Evolutionary conservation across 768 basidiomycete species (phyloP).

Genomic region (Suillus subluteus): DNA sequence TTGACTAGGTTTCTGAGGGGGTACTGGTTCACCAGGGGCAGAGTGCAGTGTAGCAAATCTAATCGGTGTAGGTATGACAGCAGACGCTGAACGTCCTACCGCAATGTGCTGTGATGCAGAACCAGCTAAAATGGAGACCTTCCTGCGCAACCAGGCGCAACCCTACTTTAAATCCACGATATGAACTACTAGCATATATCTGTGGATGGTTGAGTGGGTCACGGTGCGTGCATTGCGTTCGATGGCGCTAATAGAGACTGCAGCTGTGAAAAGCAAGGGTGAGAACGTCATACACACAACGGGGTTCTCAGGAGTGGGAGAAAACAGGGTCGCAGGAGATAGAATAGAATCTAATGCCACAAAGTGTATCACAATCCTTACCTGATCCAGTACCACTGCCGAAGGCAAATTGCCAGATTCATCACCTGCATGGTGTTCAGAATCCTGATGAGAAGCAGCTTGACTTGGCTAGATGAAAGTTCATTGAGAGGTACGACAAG

Average conservation of each 20-base stretch:
- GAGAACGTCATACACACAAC: neutral
- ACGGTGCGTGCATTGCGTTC: constrained; percentile 14
- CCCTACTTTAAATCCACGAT: too few species aligned
- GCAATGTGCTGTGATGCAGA: neutral
- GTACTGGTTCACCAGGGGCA: neutral
- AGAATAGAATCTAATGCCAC: constrained; percentile 2
- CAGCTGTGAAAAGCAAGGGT: constrained; percentile 4
- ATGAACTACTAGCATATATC: neutral
- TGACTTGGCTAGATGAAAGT: constrained; percentile 28
- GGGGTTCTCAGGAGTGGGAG: constrained; percentile 23
- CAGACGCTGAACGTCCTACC: neutral
- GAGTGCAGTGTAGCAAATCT: neutral
- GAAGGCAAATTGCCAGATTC: constrained; percentile 25
- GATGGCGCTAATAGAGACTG: constrained; percentile 13
- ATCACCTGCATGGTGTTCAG: constrained; percentile 23
- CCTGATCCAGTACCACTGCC: constrained; percentile 30
- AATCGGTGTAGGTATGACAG: neutral
- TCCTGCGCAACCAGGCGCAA: neutral
- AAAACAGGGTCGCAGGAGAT: neutral
- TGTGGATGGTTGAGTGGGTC: neutral
- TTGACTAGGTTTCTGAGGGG: neutral
- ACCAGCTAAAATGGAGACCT: neutral
- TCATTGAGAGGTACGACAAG: constrained; percentile 6
- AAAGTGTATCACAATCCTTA: constrained; percentile 2
- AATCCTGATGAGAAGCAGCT: constrained; percentile 26